Percentiles rank a stretch among this genome's conserved stretches.
These are phyloP conservation scores for Apiosordaria backusii DNA, from an alignment of 495 filamentous ascomycete genomes.

Conservation along the genomic window DNA sequence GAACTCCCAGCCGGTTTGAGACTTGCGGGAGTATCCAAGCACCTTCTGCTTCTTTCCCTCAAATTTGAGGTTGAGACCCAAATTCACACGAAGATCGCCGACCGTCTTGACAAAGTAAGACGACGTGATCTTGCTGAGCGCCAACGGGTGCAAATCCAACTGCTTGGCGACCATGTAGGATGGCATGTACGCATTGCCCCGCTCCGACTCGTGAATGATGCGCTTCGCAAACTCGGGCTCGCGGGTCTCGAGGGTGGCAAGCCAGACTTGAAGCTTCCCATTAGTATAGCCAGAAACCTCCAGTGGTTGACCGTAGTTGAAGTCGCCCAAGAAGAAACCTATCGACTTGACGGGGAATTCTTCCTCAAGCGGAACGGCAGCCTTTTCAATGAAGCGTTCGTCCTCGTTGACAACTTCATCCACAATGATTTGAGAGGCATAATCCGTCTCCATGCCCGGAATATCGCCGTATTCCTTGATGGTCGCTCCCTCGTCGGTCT, in stretches of 20 bases:
- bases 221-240: slow-evolving; percentile 78
- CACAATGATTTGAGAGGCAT: slow-evolving; percentile 84
- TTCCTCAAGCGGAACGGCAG: slow-evolving; percentile 79
- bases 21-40: slow-evolving; percentile 86
- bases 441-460: slow-evolving; percentile 87
- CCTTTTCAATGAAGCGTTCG: slow-evolving; percentile 84
- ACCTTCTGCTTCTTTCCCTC: slow-evolving; percentile 94
- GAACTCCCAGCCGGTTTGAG: slow-evolving; percentile 88
- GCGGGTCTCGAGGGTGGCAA: slow-evolving; percentile 62
- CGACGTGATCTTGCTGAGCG: slow-evolving; percentile 92
- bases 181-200: slow-evolving; percentile 69
- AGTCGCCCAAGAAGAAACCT: slow-evolving; percentile 96
- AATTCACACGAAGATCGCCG: slow-evolving; percentile 71
- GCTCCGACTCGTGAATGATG: slow-evolving; percentile 65
- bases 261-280: slow-evolving; percentile 71
- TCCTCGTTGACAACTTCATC: slow-evolving; percentile 90
- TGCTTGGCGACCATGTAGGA: slow-evolving; percentile 81
- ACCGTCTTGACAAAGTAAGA: slow-evolving; percentile 80
- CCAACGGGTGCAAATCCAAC: slow-evolving; percentile 76
- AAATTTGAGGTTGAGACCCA: slow-evolving; percentile 95
- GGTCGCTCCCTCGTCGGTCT: slow-evolving; percentile 85
- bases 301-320: slow-evolving; percentile 84
- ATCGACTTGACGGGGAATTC: slow-evolving; percentile 80
- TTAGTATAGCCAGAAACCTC: slow-evolving; percentile 72
- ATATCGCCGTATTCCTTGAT: slow-evolving; percentile 90